Base-by-base conservation (phyloP, 1,284 basidiomycete species). In the Bjerkandera adusta region DNA sequence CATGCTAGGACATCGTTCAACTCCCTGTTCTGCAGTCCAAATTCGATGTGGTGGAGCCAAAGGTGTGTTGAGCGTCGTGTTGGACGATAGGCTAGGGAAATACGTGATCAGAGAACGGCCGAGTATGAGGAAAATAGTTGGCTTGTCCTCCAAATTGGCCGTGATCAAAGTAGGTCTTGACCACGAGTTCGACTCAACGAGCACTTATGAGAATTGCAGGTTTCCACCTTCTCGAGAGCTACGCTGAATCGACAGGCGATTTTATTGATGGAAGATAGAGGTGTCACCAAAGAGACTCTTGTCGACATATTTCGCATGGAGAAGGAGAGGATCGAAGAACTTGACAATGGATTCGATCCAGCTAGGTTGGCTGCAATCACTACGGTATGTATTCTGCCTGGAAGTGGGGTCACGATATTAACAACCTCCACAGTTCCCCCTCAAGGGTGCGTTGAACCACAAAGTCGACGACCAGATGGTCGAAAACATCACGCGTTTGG, bases 221-320 rank as follows among this genome's bases (percentile, higher is more conserved):
- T 48, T n/a, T 46, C 50, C 2, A 42, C 32, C 6, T 51, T 45
- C 25, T 34, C 46, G 4, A 36, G 18, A 15, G 50, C 50, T 12
- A 51, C 42, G 8, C 34, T 51, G 18, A 51, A 51, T 45, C 42
- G 50, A 12, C 50, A 51, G 25, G 50, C 46, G 20, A 51, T 51
- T 24, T 25, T 51, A 3, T 35, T 51, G 15, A 15, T 51, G 33
- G 50, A 51, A 32, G 29, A 39, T 12, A 11, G 24, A n/a, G 46
- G 42, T 12, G 46, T 51, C 1, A 21, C 32, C n/a, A 34, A 12
- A 4, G 25, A 48, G 5, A 39, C 22, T 2, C 33, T 51, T 2
- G 20, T 51, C 2, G 37, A 45, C 3, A 30, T 51, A n/a, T 51
- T 48, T 13, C 32, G 24, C 3, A 34, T 39, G 6, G 50, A 51